phyloP scores from a whole-genome alignment of 2,329 filamentous ascomycete genomes.

The Aureobasidium sp. region DNA sequence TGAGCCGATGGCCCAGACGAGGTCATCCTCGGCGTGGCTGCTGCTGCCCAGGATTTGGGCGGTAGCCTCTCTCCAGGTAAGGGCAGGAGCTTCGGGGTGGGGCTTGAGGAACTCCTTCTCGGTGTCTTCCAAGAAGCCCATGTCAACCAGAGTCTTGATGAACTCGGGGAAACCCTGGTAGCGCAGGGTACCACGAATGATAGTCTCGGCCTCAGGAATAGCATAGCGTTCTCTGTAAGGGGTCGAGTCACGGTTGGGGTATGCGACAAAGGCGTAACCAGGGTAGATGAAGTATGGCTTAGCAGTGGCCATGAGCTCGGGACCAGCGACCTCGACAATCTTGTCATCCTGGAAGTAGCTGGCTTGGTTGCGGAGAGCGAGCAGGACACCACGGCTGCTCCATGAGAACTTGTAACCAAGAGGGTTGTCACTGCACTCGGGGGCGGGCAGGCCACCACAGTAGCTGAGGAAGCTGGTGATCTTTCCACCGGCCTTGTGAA shows the following conservation, averaged over 20 bases:
- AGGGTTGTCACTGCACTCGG: conserved; percentile 75
- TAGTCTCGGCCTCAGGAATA: conserved; percentile 84
- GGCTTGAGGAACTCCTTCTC: conserved; percentile 56
- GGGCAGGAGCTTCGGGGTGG: conserved; percentile 29
- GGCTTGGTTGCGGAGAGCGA: conserved; percentile 80
- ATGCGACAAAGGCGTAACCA: conserved; percentile 81
- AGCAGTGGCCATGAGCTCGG: conserved; percentile 65
- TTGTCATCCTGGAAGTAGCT: conserved; percentile 75
- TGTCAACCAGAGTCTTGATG: conserved; percentile 77
- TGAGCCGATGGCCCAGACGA: conserved; percentile 62
- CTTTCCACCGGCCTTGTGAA: conserved; percentile 83
- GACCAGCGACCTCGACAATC: conserved; percentile 43
- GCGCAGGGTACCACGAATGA: conserved; percentile 75
- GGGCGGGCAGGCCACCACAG: conserved; percentile 66
- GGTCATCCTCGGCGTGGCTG: conserved; percentile 52
- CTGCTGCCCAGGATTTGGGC: conserved; percentile 64
- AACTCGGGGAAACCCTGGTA: conserved; percentile 90
- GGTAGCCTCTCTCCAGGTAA: conserved; percentile 79
- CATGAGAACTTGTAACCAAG: conserved; percentile 86
- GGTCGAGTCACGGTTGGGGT: conserved; percentile 87
- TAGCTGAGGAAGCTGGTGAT: conserved; percentile 73
- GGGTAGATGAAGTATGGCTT: conserved; percentile 90
- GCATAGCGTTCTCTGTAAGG: conserved; percentile 80
- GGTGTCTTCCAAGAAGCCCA: conserved; percentile 76
- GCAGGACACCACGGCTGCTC: conserved; percentile 70